Base-by-base conservation (phyloP, 75 land plant species). In the Picea glauca region DNA sequence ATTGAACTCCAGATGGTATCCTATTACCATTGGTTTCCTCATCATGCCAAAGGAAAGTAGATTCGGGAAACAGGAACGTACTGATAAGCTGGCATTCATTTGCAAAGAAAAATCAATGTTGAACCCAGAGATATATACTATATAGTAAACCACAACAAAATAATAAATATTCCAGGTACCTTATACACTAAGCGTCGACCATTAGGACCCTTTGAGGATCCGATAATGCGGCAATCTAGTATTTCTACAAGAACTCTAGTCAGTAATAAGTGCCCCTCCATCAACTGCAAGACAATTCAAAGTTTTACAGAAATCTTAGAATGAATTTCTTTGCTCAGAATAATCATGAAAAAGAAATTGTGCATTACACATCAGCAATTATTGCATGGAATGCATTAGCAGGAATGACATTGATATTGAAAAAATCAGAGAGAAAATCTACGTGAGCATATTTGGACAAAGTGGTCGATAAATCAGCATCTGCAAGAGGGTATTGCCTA, bases 41-140 rank as follows among this genome's bases (percentile, higher is more conserved):
- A 38, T 78, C 79, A 58, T 79, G 76, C 77, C 73, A 79, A n/a
- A 82, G 82, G 14, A 78, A 58, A 18, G 82, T 60, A 58, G 83
- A 82, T 18, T 82, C 84, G 6, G 80, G 81, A 79, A 82, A 82
- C 13, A 82, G 72, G 83, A 82, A 82, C 14, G 38, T 57, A 50
- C 60, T 63, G 60, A 82, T 72, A 17, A 82, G 84, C 84, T 82
- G 84, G 9, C 26, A 77, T 17, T 35, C 79, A 50, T 62, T 50
- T 50, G 23, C 60, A 80, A 75, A 58, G 57, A 66, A 65, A 58
- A 33, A 62, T 78, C 33, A 64, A 17, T 78, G 21, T 62, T 35
- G 13, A 40, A 31, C 35, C 7, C 26, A 14, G 33, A 21, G 9
- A 62, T n/a, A n/a, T n/a, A n/a, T n/a, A n/a, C n/a, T 18, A 32